phyloP scores from a whole-genome alignment of 495 filamentous ascomycete genomes.

The Terfezia boudieri region DNA sequence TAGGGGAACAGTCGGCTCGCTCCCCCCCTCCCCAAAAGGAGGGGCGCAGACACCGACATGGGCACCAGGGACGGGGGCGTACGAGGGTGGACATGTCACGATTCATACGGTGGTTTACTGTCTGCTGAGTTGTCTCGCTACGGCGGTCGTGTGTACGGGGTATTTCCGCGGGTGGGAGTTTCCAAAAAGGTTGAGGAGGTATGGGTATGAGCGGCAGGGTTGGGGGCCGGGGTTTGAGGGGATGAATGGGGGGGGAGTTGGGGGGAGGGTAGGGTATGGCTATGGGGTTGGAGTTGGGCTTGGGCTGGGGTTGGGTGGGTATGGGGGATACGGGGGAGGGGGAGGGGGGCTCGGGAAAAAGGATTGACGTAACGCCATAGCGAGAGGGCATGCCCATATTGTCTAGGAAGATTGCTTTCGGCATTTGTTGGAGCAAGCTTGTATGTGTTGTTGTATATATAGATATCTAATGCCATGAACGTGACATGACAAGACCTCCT shows the following conservation, averaged over 20 bases:
- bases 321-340: not conserved
- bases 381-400: no score
- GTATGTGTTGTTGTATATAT: no score
- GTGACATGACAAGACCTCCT: no score
- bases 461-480: no score
- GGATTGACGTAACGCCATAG: not conserved
- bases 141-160: not conserved
- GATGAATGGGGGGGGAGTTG: not conserved
- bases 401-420: no score
- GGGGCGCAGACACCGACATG: not conserved
- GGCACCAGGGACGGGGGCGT: not conserved
- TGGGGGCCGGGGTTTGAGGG: not conserved
- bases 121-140: not conserved
- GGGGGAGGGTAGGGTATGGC: not conserved
- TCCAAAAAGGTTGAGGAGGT: not conserved
- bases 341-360: not conserved
- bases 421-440: no score
- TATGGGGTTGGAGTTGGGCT: not conserved
- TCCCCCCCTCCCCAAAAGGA: no score
- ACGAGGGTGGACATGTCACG: not conserved
- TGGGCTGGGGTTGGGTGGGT: not conserved
- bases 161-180: not conserved
- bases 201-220: not conserved
- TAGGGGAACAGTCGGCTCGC: not conserved
- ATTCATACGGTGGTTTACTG: not conserved